Evolutionary conservation across 176 grass and related monocot genomes (phyloP), one percentile per base, ranked within the genome.

Genomic region (Avena sativa): DNA sequence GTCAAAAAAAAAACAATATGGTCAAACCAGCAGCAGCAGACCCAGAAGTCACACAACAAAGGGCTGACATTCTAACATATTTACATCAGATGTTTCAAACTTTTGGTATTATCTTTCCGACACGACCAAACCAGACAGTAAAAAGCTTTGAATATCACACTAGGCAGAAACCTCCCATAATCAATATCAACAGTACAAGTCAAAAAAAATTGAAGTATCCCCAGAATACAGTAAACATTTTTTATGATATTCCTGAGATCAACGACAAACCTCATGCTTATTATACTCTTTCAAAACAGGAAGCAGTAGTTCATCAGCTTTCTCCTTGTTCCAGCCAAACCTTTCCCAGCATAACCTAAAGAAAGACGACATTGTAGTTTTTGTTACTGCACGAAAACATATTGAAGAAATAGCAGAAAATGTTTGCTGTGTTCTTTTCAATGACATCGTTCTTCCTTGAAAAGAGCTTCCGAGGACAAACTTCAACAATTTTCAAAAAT

Each of bases 211-310:
- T 30, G 11, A 79, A 83, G 9, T 52, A 87, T 47, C 59, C 74
- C 74, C 81, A 87, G 55, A 81, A 85, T 58, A 8, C 4, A 74
- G 49, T 10, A 88, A 9, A 89, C 76, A 81, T 14, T 26, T 38
- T 53, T 83, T 67, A 66, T 9, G 83, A 61, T 65, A 86, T 68
- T 44, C 23, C 26, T 70, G 79, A 79, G 21, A 85, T 51, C 3
- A 8, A 32, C 4, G 26, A 76, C 46, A 51, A 64, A 96, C 96
- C 96, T 96, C 92, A 3, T 94, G 96, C 63, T 98, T 96, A 87
- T 90, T 94, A 86, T 96, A 92, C 83, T 98, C 96, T 66, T 89
- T 98, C 76, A 98, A 92, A 89, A 98, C 93, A 56, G 96, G 96
- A 87, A 94, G 55, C 62, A 98, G 89, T 67, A 98, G 85, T 86